Evolutionary conservation across 139 green algal species (phyloP).

Genomic region (Chlorella ohadii): DNA sequence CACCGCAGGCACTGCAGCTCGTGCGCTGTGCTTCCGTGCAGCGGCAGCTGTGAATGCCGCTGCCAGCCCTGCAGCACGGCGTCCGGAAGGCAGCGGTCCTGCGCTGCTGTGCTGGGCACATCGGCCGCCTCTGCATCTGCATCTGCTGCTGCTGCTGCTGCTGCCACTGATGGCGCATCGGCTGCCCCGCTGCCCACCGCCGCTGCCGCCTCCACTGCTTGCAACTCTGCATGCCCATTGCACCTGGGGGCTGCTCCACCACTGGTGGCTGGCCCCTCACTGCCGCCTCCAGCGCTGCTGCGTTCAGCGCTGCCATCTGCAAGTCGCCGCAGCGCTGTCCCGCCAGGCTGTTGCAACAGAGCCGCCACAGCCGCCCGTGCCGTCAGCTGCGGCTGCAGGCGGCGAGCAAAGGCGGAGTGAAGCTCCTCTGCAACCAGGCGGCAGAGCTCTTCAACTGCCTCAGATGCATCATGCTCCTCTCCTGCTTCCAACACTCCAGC

Average conservation of each 20-base stretch:
- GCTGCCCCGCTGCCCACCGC: no score
- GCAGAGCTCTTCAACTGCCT: conserved; percentile 26
- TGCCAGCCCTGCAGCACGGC: neutral
- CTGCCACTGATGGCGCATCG: neutral
- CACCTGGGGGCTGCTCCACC: no score
- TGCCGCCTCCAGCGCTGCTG: neutral
- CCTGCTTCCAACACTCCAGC: neutral
- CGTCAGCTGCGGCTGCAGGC: neutral
- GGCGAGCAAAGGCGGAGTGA: neutral
- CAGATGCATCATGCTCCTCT: conserved; percentile 44
- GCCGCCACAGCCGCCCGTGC: neutral
- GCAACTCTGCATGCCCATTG: no score
- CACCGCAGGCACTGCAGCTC: conserved; percentile 37
- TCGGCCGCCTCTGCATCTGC: neutral
- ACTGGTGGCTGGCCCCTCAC: no score
- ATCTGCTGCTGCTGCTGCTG: neutral
- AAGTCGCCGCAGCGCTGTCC: neutral
- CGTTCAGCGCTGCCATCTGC: no score
- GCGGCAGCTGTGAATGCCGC: neutral
- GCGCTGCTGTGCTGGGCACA: neutral
- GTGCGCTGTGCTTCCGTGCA: neutral
- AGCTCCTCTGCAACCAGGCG: conserved; percentile 11
- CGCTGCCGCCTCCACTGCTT: no score
- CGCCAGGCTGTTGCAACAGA: neutral
- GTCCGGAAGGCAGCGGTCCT: neutral